Base-by-base conservation (phyloP, 1,139 yeast genomes). In the Yamadazyma oceani region DNA sequence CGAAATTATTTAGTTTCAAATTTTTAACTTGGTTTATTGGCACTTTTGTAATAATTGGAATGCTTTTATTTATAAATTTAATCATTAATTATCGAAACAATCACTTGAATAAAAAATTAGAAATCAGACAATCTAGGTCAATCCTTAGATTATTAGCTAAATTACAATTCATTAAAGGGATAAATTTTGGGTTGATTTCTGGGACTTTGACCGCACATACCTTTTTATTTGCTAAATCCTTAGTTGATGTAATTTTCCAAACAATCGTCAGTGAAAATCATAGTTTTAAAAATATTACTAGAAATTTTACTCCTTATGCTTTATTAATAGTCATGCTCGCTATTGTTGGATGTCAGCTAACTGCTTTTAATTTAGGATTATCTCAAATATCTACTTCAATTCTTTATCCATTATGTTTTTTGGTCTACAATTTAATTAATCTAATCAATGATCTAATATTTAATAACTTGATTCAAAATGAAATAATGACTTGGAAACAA, bases 131-230 rank as follows among this genome's bases (percentile, higher is more conserved):
- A 13, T 42, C 42, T 25, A 36, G 44, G 30, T 25, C 44, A 3
- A 31, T 41, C 4, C 38, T 42, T 3, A 41, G 48, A 29, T 29
- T 41, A 1, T 38, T 54, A 6, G 50, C 54, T 28, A 53, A 50
- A 34, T 51, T 51, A 30, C 58, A 57, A 27, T 65, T 68, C 42
- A 41, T 52, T 14, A 63, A 71, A 52, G 96, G 90, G 2, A 60
- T 78, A 9, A 60, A 76, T 22, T 85, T 72, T 54, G 96, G 96
- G 2, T 57, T 81, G 12, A 66, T 82, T 2, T 82, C 90, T 32
- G 96, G 96, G 2, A 77, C 84, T 0, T 66, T 88, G 36, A 85
- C 95, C 0, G 95, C 96, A 0, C 95, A 87, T 55, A 85, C 95
- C 0, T 73, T 89, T 40, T 69, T 89, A 37, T 75, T 87, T 64